A percentile compares a stretch with the other conserved stretches of the same genome.
Conservation (phyloP, 2,329 filamentous ascomycete genomes). For the Aspergillus floridensis region DNA sequence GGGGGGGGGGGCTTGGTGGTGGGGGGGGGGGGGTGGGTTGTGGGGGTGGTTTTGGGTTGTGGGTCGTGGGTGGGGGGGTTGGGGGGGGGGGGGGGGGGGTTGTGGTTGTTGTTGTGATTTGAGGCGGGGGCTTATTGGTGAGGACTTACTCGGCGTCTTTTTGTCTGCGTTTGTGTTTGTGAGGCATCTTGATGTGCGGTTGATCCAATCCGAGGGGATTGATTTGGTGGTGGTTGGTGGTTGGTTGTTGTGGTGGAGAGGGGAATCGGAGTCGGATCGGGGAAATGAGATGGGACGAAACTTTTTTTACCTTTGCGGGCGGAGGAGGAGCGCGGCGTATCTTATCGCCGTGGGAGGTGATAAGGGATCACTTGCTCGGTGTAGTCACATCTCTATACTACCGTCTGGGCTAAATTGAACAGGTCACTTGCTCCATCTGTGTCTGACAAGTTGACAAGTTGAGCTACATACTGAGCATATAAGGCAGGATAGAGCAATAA, state of each 20-base stretch:
- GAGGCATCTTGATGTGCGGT: constrained; percentile 62
- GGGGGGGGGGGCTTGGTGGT: constrained; percentile 59
- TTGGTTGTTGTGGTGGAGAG: not conserved
- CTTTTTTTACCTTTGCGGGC: not conserved
- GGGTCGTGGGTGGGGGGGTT: constrained; percentile 54
- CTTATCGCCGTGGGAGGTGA: not conserved
- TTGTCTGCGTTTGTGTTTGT: constrained; percentile 72
- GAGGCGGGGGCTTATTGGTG: not conserved
- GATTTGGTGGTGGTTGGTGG: not conserved
- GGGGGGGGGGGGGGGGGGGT: too few relatives aligned
- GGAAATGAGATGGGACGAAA: not conserved
- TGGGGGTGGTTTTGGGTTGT: too few relatives aligned
- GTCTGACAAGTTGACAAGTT: too few relatives aligned
- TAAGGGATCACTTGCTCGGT: not conserved
- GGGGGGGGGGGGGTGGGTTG: constrained; percentile 46
- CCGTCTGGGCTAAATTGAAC: too few relatives aligned
- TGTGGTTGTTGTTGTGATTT: too few relatives aligned
- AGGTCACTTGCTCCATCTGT: too few relatives aligned
- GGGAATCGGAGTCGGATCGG: too few relatives aligned
- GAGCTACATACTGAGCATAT: too few relatives aligned
- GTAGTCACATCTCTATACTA: too few relatives aligned
- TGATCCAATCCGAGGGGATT: not conserved
- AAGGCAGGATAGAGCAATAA: too few relatives aligned
- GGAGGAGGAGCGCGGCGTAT: not conserved
- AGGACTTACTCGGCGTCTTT: constrained; percentile 35